phyloP scores from a whole-genome alignment of 1,284 basidiomycete genomes.

The Sporisorium graminicola region DNA sequence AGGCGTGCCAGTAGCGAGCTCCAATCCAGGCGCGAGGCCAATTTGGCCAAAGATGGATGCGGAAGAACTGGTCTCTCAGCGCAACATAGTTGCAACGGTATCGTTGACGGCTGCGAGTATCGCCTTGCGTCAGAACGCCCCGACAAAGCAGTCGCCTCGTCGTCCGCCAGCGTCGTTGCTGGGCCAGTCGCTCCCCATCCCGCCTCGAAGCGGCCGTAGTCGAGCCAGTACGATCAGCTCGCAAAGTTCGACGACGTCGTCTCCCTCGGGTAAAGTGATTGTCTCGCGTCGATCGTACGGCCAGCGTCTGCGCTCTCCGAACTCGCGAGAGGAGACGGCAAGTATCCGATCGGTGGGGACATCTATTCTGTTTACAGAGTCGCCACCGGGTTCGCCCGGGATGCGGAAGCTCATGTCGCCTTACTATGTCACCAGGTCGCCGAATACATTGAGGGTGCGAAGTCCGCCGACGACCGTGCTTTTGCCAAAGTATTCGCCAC shows the following conservation, averaged over 20 bases:
- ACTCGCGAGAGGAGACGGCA: slow-evolving; percentile 19
- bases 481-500: slow-evolving; percentile 27
- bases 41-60: slow-evolving; percentile 24
- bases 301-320: slow-evolving; percentile 21
- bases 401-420: slow-evolving; percentile 34
- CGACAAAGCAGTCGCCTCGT: slow-evolving; percentile 6
- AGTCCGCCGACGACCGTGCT: slow-evolving; percentile 25
- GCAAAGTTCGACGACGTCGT: slow-evolving; percentile 35
- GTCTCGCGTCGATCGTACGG: slow-evolving; percentile 47
- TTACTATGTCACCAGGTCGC: slow-evolving; percentile 4
- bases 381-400: slow-evolving; percentile 24
- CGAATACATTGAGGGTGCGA: slow-evolving; percentile 10
- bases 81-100: slow-evolving; percentile 4
- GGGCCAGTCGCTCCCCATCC: slow-evolving; percentile 43
- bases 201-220: slow-evolving; percentile 34
- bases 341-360: slow-evolving; percentile 44
- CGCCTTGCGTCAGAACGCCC: slow-evolving; percentile 1
- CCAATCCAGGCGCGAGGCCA: background rate
- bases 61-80: slow-evolving; percentile 2
- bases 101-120: slow-evolving; percentile 28
- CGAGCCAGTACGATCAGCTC: slow-evolving; percentile 50
- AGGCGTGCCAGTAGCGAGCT: background rate
- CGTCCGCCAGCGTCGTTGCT: slow-evolving; percentile 35
- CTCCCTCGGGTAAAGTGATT: slow-evolving; percentile 42
- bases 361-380: slow-evolving; percentile 37